phyloP scores from a whole-genome alignment of 2,329 filamentous ascomycete species.

The Aspergillus neoniger region DNA sequence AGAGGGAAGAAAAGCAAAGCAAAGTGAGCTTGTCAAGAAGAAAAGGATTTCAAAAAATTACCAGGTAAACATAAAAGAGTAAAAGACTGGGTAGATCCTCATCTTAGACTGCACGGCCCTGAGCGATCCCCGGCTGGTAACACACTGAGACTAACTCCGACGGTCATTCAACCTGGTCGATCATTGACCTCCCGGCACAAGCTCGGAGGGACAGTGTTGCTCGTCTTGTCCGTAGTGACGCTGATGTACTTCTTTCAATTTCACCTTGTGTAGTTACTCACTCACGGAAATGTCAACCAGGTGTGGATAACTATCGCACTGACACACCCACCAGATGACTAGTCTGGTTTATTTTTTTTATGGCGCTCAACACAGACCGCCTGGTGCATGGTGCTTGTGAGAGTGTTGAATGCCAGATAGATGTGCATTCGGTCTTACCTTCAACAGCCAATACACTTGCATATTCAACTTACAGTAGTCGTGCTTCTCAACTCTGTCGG shows the following conservation, averaged over 20 bases:
- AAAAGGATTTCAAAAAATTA: no score
- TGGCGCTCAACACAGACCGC: constrained; percentile 20
- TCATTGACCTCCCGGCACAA: constrained; percentile 3
- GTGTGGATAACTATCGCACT: background rate
- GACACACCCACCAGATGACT: background rate
- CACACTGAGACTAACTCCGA: background rate
- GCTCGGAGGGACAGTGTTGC: background rate
- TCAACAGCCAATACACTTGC: constrained; percentile 7
- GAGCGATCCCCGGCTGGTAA: background rate
- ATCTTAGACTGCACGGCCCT: constrained; percentile 1
- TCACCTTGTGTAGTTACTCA: background rate
- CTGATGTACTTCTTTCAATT: no score
- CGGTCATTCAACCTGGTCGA: background rate
- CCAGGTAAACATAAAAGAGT: no score
- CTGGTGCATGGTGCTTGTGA: constrained; percentile 19
- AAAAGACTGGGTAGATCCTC: background rate
- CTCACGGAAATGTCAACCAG: background rate
- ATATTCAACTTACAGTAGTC: constrained; percentile 11
- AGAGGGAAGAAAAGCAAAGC: no score
- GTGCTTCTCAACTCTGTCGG: background rate
- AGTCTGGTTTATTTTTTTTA: background rate
- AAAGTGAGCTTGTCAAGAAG: no score
- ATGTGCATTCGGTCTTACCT: constrained; percentile 15
- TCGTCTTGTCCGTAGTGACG: background rate
- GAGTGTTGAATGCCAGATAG: constrained; percentile 1